Evolutionary conservation across 2,329 filamentous ascomycete species (phyloP), one percentile per base, ranked within the genome.

Genomic region (Microthyrium microscopicum): DNA sequence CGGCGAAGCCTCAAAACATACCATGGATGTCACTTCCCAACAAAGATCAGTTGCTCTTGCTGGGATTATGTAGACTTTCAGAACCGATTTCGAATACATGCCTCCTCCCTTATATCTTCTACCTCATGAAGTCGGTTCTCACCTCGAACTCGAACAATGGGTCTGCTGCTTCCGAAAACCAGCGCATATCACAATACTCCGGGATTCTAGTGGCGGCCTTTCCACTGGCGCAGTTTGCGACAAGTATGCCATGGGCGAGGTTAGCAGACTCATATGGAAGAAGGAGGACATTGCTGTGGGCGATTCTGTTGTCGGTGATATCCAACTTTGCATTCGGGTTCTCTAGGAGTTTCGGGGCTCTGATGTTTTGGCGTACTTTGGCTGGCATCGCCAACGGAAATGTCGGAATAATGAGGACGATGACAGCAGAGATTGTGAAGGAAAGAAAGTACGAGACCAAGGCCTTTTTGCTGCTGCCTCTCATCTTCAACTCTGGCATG

Each of bases 11-110:
- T 31, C 53, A 55, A 24, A 51, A 58, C 1, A 61, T 71, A 17
- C 62, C 66, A 26, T 79, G 74, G 74, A 55, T 55, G 35, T 71
- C 73, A 11, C 57, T 82, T 4, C 77, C 77, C 1, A 63, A 65
- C 39, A 81, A 77, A 51, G 59, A 65, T 21, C 77, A 82, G 51
- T 60, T 83, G 25, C 55, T 70, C 17, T 69, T 82, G 39, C 62
- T 83, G 33, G 76, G 73, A 2, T 53, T 82, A 30, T 73, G 76
- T 5, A 66, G 77, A 28, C 55, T 82, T 27, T 76, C 73, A 20
- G 77, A 82, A 47, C 77, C 77, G 2, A 57, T 82, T 18, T 71
- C 75, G 0, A 74, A 80, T 46, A 77, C 74, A 2, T 81, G 75
- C 7, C 52, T 80, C 4, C 65, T 74, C 51, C 66, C 74, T 2